Evolutionary conservation across 2,329 filamentous ascomycete species (phyloP).

Genomic region (Akanthomyces muscarius): DNA sequence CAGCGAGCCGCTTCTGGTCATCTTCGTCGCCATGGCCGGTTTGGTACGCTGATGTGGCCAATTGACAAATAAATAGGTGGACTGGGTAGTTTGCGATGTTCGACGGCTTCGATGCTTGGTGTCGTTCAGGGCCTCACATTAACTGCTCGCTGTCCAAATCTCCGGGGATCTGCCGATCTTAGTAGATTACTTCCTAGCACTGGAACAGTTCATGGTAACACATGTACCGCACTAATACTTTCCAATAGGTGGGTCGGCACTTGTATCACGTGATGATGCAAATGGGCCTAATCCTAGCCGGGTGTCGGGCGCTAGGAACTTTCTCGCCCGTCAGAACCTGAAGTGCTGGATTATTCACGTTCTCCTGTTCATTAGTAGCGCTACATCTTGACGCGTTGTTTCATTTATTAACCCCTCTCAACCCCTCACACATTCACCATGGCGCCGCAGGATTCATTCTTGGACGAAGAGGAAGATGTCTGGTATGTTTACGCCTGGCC

Average conservation of each 20-base stretch:
- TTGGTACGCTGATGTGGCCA: conserved; percentile 36
- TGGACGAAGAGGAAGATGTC: conserved; percentile 67
- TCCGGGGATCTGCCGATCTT: conserved; percentile 30
- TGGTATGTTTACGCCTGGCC: conserved; percentile 47
- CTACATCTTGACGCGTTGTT: conserved; percentile 21
- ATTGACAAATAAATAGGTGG: conserved; percentile 37
- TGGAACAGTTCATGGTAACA: not conserved
- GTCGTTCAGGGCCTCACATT: conserved; percentile 6
- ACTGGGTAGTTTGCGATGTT: conserved; percentile 23
- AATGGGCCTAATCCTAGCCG: conserved; percentile 3
- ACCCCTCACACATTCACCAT: conserved; percentile 38
- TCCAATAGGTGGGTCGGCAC: not conserved
- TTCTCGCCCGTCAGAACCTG: conserved; percentile 12
- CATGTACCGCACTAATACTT: conserved; percentile 18
- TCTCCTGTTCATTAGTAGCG: conserved; percentile 23
- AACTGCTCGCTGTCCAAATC: conserved; percentile 15
- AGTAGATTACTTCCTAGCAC: conserved; percentile 21
- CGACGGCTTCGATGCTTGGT: conserved; percentile 20
- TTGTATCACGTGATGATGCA: conserved; percentile 18
- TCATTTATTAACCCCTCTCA: conserved; percentile 20
- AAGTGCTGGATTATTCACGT: conserved; percentile 15
- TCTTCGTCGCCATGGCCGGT: conserved; percentile 56
- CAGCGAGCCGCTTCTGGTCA: conserved; percentile 53
- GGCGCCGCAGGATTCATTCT: conserved; percentile 66
- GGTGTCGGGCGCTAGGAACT: conserved; percentile 11